Evolutionary conservation across 2,329 filamentous ascomycete species (phyloP), one percentile per base, ranked within the genome.

Genomic region (Dendrostoma leiphaemia): DNA sequence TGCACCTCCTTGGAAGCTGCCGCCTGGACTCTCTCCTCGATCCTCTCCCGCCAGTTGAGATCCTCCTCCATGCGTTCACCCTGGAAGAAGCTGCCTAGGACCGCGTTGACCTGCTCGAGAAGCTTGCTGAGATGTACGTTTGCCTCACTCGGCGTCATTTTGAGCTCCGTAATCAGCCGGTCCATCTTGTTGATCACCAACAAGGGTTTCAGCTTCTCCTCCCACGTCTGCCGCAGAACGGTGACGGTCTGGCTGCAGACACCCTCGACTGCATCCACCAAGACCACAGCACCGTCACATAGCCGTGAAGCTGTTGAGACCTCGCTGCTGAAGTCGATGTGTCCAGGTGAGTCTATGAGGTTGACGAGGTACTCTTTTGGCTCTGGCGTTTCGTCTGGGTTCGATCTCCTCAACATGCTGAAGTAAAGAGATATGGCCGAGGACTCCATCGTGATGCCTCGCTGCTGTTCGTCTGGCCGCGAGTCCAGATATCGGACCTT

Each of bases 381-480:
- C 64, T 86, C 81, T 0, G 90, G 87, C 13, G 78, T 67, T 6
- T 83, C 83, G 15, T 91, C 86, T 2, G 88, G 86, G 2, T 82
- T 77, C 34, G 83, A 76, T 62, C 90, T 84, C 62, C 92, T 83
- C 51, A 96, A 76, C 81, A 97, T 90, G 32, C 92, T 95, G 70
- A 99, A 99, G 73, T 89, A 95, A 31, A 99, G 79, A 0, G 94
- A 97, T 60, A 99, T 99, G 59, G 94, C 94, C 6, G 93, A 97
- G 0, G 94, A 97, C 71, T 99, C 94, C 94, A 99, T 99, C n/a
- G 94, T 99, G 67, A 99, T 99, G 53, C 94, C 94, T 61, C 94
- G 88, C 15, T 90, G 82, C 73, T 99, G 94, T 71, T 99, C 94
- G 72, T 99, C 94, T 1, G 93, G 93, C 40, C 94, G 82, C 21